Evolutionary conservation across 352 stramenopile genomes (phyloP).

Genomic region (Vaucheria bursata): DNA sequence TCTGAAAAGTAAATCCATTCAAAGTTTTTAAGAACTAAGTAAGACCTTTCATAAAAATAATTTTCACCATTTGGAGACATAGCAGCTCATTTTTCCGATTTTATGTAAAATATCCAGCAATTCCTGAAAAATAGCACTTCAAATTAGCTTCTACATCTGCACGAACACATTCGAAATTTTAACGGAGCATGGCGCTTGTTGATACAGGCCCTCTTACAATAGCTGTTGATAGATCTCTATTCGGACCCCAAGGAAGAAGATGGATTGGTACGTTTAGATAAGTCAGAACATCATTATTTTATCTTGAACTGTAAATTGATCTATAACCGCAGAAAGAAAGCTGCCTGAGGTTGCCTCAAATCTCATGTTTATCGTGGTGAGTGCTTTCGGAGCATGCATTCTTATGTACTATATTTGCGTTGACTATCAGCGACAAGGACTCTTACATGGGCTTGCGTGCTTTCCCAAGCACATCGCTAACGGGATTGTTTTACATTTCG

Average conservation of each 20-base stretch:
- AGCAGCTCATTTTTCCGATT: too few species aligned
- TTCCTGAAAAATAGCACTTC: too few species aligned
- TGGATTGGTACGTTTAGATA: constrained; percentile 32
- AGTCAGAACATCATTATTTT: too few species aligned
- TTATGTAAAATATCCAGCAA: too few species aligned
- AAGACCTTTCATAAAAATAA: too few species aligned
- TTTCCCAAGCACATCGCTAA: constrained; percentile 32
- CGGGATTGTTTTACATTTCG: constrained; percentile 17
- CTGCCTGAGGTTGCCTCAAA: constrained; percentile 30
- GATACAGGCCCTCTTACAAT: constrained; percentile 33
- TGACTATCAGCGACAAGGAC: constrained; percentile 17
- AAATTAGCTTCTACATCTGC: too few species aligned
- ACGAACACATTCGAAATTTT: too few species aligned
- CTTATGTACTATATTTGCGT: constrained; percentile 22
- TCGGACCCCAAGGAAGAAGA: constrained; percentile 38
- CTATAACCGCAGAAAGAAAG: constrained; percentile 40
- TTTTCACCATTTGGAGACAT: too few species aligned
- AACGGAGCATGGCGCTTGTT: constrained; percentile 35
- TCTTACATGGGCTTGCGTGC: background rate
- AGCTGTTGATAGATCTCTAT: constrained; percentile 39
- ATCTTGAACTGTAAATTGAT: too few species aligned
- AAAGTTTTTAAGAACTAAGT: too few species aligned
- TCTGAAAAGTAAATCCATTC: too few species aligned
- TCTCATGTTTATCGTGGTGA: constrained; percentile 35
- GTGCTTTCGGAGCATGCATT: constrained; percentile 23